A percentile compares a stretch with the other conserved stretches of the same genome.
phyloP scores from a whole-genome alignment of 2,329 filamentous ascomycete genomes.

The Curvularia sp. region DNA sequence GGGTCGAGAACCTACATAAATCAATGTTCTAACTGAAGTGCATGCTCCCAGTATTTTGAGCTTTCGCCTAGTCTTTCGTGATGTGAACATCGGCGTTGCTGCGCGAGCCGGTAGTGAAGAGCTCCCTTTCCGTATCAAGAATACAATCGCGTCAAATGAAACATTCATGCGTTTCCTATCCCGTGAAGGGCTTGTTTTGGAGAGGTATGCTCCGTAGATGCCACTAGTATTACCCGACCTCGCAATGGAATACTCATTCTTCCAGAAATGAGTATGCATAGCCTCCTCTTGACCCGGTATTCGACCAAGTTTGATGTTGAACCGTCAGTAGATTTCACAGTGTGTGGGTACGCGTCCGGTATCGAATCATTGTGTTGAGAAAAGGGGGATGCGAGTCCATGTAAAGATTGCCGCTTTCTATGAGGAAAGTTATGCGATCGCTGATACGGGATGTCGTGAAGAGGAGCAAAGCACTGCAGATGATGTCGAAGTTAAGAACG shows the following conservation, averaged over 20 bases:
- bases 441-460: neutral
- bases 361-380: neutral
- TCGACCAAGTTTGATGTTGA: neutral
- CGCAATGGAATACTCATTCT: neutral
- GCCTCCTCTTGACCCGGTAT: neutral
- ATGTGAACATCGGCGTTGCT: neutral
- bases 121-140: neutral
- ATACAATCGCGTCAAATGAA: neutral
- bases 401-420: neutral
- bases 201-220: neutral
- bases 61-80: neutral
- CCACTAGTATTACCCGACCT: neutral
- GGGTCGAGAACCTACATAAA: neutral
- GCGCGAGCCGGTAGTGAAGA: neutral
- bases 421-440: neutral
- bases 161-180: neutral
- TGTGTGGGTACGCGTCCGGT: neutral
- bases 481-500: neutral
- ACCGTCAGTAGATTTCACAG: neutral
- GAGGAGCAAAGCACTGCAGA: neutral
- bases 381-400: neutral
- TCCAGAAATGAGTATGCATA: neutral
- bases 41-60: neutral
- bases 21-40: neutral
- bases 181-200: neutral